Evolutionary conservation across 2,329 filamentous ascomycete genomes (phyloP), one percentile per base, ranked within the genome.

Genomic region (Hymenoscyphus occultus): DNA sequence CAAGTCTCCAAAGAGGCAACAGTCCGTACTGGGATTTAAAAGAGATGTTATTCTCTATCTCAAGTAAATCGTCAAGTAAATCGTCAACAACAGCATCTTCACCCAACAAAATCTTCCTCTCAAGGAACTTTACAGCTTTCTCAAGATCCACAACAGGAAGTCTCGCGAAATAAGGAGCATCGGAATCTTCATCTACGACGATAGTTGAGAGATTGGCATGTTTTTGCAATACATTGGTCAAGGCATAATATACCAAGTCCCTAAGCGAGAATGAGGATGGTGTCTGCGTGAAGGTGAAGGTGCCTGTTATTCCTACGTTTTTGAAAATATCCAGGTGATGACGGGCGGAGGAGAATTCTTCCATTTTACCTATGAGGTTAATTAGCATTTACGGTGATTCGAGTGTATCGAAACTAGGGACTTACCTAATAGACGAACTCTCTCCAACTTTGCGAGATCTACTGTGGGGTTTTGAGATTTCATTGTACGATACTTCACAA

Each of bases 331-430:
- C 42, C 10, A 61, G 42, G 28, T 61, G 42, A 31, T 61, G 42
- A 22, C 59, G 59, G 13, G 59, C 40, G 28, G 59, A 61, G 7
- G 59, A 61, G 39, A 61, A 61, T 61, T 61, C 19, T 61, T 61
- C 59, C 28, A 61, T 28, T 61, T 61, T 61, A 5, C 59, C 40
- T 61, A 28, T 12, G 32, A 13, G 2, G 9, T 59, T 35, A 59
- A 28, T 59, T 32, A 16, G 22, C 16, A n/a, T 12, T 28, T 28
- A 28, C 28, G 0, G 28, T 28, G 13, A 14, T n/a, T 9, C 6
- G 16, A n/a, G 39, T 12, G 28, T 6, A 5, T 13, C 0, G 22
- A 13, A 16, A 19, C 1, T 13, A 3, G 5, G 32, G 13, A 19
- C 9, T 35, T 59, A 59, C 56, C 56, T 59, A 59, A 9, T 1